Evolutionary conservation across 192 early-diverging fungal genomes (phyloP), one percentile per base, ranked within the genome.

Genomic region (Umbelopsis isabellina): DNA sequence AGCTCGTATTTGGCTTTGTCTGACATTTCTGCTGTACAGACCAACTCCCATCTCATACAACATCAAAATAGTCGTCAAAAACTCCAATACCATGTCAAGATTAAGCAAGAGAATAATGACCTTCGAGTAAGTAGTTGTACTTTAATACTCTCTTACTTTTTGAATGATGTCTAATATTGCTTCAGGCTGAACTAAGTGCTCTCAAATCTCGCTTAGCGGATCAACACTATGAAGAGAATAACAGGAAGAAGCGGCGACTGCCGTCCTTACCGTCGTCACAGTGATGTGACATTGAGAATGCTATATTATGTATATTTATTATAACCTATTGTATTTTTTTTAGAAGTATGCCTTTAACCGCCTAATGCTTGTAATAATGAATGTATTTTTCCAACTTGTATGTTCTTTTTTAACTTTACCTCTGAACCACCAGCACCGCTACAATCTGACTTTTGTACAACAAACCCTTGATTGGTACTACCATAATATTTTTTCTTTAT

Each of bases 81-180:
- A 58, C 74, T 80, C 0, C 79, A 80, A 52, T 80, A 80, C 9
- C 79, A 80, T 23, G 79, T 80, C 50, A 80, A 80, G 72, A 80
- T 80, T 53, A 80, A 80, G 37, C 79, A 80, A 65, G 74, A 80
- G 48, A 80, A 80, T 53, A 80, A 80, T 30, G 79, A 75, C 22
- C 79, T 80, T 41, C 71, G 79, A 25, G 55, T 61, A 35, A 61
- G 55, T 52, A 25, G 21, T 11, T 22, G 5, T 13, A 16, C 18
- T 20, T 20, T 23, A 8, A 25, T 9, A 4, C 51, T 12, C 12
- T 52, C 51, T 0, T 52, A 12, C 27, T 30, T 23, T 52, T 12
- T 13, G 8, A 1, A 22, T 25, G 22, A 52, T 25, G 6, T 6
- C 21, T 25, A 0, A 52, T 52, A 20, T 25, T 23, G 8, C 9